Evolutionary conservation across 2,329 filamentous ascomycete species (phyloP).

Genomic region (Boeremia exigua): DNA sequence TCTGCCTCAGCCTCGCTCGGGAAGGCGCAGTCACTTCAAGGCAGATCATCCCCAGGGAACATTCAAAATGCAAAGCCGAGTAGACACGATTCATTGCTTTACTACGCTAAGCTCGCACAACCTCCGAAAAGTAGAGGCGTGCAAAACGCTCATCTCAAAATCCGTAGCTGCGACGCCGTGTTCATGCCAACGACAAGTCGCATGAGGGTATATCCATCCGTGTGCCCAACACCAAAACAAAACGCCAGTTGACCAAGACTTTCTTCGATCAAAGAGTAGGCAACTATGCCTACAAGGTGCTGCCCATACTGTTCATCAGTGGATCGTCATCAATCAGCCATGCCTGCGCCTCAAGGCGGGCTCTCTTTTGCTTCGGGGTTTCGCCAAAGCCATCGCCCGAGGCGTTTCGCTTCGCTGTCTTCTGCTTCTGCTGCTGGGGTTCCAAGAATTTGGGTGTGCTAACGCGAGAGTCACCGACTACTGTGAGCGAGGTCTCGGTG

Average conservation of each 20-base stretch:
- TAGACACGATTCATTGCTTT: background rate
- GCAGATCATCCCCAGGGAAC: background rate
- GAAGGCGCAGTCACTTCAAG: background rate
- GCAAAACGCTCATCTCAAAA: background rate
- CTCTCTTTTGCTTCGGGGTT: conserved; percentile 20
- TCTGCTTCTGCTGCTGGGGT: background rate
- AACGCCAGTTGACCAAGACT: background rate
- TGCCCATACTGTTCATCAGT: background rate
- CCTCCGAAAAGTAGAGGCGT: background rate
- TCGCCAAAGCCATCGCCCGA: conserved; percentile 9
- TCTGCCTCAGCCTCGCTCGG: background rate
- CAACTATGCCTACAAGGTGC: background rate
- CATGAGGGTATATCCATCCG: conserved; percentile 2
- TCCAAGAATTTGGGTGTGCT: conserved; percentile 27
- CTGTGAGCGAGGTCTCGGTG: conserved; percentile 35
- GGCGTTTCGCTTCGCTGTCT: conserved; percentile 10
- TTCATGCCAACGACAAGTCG: conserved; percentile 1
- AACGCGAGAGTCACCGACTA: conserved; percentile 27
- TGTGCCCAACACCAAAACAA: background rate
- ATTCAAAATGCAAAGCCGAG: background rate
- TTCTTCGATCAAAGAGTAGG: background rate
- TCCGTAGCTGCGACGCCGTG: background rate
- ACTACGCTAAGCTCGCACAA: background rate
- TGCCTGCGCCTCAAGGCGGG: conserved; percentile 13
- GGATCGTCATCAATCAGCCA: conserved; percentile 8